phyloP scores from a whole-genome alignment of 805 yeast species.

The Suhomyces sp. region DNA sequence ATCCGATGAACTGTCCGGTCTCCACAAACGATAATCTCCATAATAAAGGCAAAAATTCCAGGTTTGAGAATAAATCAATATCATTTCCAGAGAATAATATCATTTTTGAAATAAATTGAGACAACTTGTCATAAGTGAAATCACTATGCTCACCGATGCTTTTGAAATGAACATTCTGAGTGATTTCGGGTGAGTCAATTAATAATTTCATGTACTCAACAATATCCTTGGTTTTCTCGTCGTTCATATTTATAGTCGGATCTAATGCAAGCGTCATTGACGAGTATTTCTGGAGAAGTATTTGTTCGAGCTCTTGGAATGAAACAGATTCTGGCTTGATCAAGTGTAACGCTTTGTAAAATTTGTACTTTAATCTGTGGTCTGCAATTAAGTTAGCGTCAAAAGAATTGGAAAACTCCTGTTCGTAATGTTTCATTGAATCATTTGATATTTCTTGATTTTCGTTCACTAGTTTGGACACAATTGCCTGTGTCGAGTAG shows the following conservation, averaged over 20 bases:
- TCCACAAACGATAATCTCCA: constrained; percentile 30
- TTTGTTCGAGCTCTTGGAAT: constrained; percentile 23
- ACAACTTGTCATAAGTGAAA: constrained; percentile 20
- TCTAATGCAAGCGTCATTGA: constrained; percentile 15
- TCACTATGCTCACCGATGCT: constrained; percentile 17
- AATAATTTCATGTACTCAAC: constrained; percentile 31
- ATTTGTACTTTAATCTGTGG: constrained; percentile 18
- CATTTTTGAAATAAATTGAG: constrained; percentile 28
- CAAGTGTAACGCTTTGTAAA: constrained; percentile 29
- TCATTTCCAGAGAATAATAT: constrained; percentile 25
- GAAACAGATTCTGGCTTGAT: constrained; percentile 23
- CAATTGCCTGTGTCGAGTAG: constrained; percentile 2
- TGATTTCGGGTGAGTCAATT: constrained; percentile 32
- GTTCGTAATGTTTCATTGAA: constrained; percentile 1
- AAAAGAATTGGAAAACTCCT: background rate
- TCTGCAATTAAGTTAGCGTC: constrained; percentile 13
- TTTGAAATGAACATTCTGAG: constrained; percentile 6
- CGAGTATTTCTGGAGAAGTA: constrained; percentile 28
- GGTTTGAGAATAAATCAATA: constrained; percentile 23
- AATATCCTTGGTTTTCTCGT: constrained; percentile 27
- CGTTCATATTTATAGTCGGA: constrained; percentile 9
- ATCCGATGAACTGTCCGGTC: constrained; percentile 18
- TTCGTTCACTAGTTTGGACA: background rate
- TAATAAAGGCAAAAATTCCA: constrained; percentile 33
- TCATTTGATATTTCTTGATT: background rate